A percentile compares a stretch with the other conserved stretches of the same genome.
phyloP scores from a whole-genome alignment of 2,329 filamentous ascomycete genomes.

The Aureobasidium sp. region DNA sequence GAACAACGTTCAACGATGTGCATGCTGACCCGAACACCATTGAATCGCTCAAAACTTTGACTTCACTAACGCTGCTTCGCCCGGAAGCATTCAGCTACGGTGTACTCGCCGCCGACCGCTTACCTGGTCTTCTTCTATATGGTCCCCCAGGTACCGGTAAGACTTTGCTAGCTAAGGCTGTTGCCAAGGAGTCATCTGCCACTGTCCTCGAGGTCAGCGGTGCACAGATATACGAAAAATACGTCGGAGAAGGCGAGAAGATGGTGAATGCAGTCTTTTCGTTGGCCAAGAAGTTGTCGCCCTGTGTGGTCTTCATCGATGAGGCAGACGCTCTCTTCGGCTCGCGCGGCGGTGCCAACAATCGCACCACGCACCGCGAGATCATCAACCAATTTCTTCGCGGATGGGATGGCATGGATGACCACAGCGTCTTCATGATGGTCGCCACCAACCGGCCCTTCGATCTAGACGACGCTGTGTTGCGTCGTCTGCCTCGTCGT shows the following conservation, averaged over 20 bases:
- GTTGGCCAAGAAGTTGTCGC: conserved; percentile 75
- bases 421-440: conserved; percentile 84
- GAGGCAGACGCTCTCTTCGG: conserved; percentile 92
- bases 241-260: conserved; percentile 92
- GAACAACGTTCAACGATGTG: conserved; percentile 80
- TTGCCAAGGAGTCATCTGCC: conserved; percentile 59
- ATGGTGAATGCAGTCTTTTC: conserved; percentile 89
- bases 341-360: conserved; percentile 59
- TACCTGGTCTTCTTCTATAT: conserved; percentile 92
- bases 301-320: conserved; percentile 93
- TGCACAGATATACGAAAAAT: conserved; percentile 92
- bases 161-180: conserved; percentile 65
- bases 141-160: conserved; percentile 87
- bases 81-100: conserved; percentile 96
- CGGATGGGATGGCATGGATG: conserved; percentile 91
- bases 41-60: conserved; percentile 80
- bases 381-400: conserved; percentile 94
- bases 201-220: conserved; percentile 77
- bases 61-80: conserved; percentile 74
- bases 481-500: conserved; percentile 66
- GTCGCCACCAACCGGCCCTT: conserved; percentile 94
- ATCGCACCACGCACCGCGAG: conserved; percentile 69
- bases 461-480: conserved; percentile 82
- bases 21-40: conserved; percentile 77
- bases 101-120: conserved; percentile 82